Evolutionary conservation across 2,329 filamentous ascomycete genomes (phyloP).

Genomic region (Juglanconis juglandina): DNA sequence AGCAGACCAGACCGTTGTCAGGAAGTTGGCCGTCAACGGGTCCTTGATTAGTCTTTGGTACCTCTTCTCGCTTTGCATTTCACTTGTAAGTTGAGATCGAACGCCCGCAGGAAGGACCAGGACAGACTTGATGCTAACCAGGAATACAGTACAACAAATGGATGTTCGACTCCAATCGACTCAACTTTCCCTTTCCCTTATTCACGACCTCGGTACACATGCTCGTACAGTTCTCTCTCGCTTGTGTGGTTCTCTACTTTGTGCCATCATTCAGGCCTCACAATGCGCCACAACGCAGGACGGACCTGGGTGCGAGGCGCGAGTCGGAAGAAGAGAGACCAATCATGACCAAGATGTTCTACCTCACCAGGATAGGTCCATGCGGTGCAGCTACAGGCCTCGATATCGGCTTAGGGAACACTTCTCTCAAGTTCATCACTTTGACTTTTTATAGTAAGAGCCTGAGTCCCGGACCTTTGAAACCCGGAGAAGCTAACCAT

Average conservation of each 20-base stretch:
- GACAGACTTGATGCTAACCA: not conserved
- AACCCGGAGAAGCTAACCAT: conserved; percentile 23
- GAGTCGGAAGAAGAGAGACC: conserved; percentile 47
- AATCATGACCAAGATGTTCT: conserved; percentile 87
- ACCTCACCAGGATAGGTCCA: conserved; percentile 84
- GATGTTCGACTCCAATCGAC: conserved; percentile 88
- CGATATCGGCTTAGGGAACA: conserved; percentile 94
- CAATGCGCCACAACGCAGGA: conserved; percentile 36
- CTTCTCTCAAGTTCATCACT: conserved; percentile 91
- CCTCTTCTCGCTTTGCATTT: conserved; percentile 88
- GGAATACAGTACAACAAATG: conserved; percentile 87
- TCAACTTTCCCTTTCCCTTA: conserved; percentile 90
- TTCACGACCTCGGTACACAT: conserved; percentile 96
- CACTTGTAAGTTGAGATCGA: conserved; percentile 60
- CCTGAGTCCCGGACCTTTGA: not conserved
- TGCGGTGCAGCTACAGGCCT: conserved; percentile 90
- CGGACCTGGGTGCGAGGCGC: conserved; percentile 41
- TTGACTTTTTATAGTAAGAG: conserved; percentile 86
- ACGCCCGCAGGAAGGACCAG: not conserved
- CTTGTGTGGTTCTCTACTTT: conserved; percentile 73
- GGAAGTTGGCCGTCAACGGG: conserved; percentile 69
- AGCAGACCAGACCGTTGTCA: conserved; percentile 71
- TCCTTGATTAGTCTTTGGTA: conserved; percentile 84
- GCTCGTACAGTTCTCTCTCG: conserved; percentile 84
- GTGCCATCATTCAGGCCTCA: conserved; percentile 77